Base-by-base conservation (phyloP, 768 basidiomycete species). In the Holtermannia corniformis region DNA sequence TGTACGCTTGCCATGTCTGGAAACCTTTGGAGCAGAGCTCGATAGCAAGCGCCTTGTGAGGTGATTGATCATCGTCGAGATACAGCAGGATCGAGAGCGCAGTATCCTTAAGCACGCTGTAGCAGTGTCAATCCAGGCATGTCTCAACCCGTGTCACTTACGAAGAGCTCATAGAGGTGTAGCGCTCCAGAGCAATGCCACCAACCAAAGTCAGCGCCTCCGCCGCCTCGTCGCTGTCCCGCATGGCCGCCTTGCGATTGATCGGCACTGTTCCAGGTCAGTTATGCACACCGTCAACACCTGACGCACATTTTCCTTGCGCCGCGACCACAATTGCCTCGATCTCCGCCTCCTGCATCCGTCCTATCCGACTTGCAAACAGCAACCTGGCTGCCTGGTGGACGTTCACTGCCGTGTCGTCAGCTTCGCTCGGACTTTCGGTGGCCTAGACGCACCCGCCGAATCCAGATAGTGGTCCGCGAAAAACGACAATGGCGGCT, bases 1-100 rank as follows among this genome's bases (percentile, higher is more conserved):
- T 78, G 60, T 91, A 90, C 59, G 89, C 82, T 64, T 95, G 90
- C 91, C 92, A 97, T 46, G 92, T 82, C 43, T 84, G 80, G 67
- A 96, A 97, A 0, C 93, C 93, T 43, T 86, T 82, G 1, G 86
- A 84, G 61, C 87, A 90, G 10, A 96, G 76, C 63, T 97, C 93
- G 57, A 95, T 83, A 0, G 87, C 89, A 12, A 91, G 76, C 3
- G 81, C 76, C 5, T 84, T 76, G 67, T 86, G 80, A 1, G 76
- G 59, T 5, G 77, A 74, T 46, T 85, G 82, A 5, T 51, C 25
- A 54, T 87, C 83, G 50, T 87, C 79, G 12, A 99, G 76, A 62
- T 85, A 91, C 7, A 83, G 60, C 0, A 79, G 76, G 50, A 96
- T 80, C 0, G 90, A 93, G 63, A 84, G 84, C 0, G 92, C 83